Percentiles rank a stretch among this genome's conserved stretches.
phyloP scores from a whole-genome alignment of 306 rosid species.

The Ochetophila trinervis region DNA sequence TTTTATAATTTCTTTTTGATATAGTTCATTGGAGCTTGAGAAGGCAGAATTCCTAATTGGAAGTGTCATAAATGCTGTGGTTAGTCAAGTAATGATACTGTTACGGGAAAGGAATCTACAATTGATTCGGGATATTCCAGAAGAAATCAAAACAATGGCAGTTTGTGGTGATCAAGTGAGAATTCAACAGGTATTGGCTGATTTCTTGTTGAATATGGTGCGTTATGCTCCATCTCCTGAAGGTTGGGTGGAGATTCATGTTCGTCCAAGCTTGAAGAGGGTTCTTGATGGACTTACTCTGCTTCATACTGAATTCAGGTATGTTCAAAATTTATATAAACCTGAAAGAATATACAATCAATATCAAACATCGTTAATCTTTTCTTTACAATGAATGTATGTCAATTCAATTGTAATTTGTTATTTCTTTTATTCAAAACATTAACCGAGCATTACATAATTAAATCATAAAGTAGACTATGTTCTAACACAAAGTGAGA shows the following conservation, averaged over 20 bases:
- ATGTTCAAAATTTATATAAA: constrained; percentile 18
- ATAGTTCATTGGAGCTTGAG: constrained; percentile 87
- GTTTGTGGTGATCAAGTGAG: constrained; percentile 93
- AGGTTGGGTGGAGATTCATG: constrained; percentile 96
- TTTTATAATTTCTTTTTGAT: constrained; percentile 29
- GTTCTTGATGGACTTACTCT: constrained; percentile 53
- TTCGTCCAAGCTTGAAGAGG: constrained; percentile 70
- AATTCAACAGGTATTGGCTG: constrained; percentile 88
- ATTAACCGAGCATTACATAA: too few species aligned
- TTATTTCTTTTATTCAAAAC: neutral
- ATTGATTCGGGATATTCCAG: constrained; percentile 94
- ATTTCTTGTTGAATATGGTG: constrained; percentile 88
- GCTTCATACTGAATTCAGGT: constrained; percentile 89
- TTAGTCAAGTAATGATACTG: constrained; percentile 92
- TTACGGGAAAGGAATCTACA: constrained; percentile 86
- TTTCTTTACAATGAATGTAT: neutral
- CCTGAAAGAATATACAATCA: constrained; percentile 2
- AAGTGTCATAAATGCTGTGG: constrained; percentile 90
- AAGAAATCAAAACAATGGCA: constrained; percentile 86
- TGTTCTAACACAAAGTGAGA: too few species aligned
- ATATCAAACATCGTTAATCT: neutral
- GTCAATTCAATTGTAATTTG: neutral
- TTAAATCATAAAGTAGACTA: too few species aligned
- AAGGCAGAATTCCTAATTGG: constrained; percentile 83
- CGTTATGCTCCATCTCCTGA: constrained; percentile 85